These are phyloP conservation scores for Cytospora chrysosperma DNA, from an alignment of 2,329 filamentous ascomycete genomes.

Conservation along the genomic window DNA sequence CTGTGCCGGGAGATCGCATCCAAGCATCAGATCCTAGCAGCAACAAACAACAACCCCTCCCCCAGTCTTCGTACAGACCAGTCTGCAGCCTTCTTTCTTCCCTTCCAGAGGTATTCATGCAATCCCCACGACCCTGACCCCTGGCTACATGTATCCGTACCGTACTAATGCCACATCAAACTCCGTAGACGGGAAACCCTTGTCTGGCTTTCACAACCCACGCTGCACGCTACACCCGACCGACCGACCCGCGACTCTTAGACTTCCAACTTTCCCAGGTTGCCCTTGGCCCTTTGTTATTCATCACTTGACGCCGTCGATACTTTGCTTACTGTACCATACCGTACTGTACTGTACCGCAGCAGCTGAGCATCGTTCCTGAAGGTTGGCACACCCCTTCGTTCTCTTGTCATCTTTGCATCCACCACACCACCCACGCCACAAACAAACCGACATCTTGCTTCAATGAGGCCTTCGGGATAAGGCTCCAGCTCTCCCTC, in stretches of 20 bases:
- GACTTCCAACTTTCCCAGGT: background rate
- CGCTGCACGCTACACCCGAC: background rate
- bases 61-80: slow-evolving; percentile 7
- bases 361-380: background rate
- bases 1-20: background rate
- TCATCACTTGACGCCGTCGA: background rate
- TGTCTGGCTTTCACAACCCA: background rate
- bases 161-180: too few species aligned
- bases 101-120: background rate
- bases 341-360: too few species aligned
- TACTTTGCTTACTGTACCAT: too few species aligned
- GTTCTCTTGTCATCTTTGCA: background rate
- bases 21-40: background rate
- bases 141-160: background rate
- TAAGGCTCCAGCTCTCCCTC: slow-evolving; percentile 16
- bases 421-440: background rate
- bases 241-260: background rate
- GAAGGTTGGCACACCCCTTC: background rate
- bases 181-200: background rate
- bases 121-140: background rate
- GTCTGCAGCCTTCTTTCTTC: slow-evolving; percentile 6
- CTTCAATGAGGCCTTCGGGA: slow-evolving; percentile 22
- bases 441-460: slow-evolving; percentile 6
- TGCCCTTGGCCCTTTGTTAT: background rate
- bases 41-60: too few species aligned